A percentile compares a stretch with the other conserved stretches of the same genome.
These are phyloP conservation scores for Hymenoscyphus infarciens DNA, from an alignment of 2,329 filamentous ascomycete genomes.

Conservation along the genomic window DNA sequence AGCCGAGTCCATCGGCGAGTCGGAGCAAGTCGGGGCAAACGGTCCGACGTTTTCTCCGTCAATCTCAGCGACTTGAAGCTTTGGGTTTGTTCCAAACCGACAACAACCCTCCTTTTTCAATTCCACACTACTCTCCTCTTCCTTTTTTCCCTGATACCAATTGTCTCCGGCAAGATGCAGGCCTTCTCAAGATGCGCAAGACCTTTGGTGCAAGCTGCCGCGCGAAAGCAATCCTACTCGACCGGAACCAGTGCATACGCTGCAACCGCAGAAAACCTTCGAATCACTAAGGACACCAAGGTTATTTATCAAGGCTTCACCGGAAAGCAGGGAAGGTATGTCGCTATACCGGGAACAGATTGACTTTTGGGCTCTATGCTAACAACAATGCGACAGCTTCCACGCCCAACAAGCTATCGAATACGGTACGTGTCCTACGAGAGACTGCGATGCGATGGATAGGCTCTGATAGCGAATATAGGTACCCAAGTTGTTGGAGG, in stretches of 20 bases:
- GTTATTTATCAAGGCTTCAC: constrained; percentile 97
- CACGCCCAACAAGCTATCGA: constrained; percentile 97
- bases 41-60: constrained; percentile 1
- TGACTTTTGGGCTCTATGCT: constrained; percentile 19
- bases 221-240: constrained; percentile 73
- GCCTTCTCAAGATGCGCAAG: constrained; percentile 70
- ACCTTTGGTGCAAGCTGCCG: constrained; percentile 64
- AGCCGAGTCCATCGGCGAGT: background rate
- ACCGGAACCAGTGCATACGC: constrained; percentile 67
- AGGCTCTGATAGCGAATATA: constrained; percentile 40
- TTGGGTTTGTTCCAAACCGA: background rate
- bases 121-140: constrained; percentile 18
- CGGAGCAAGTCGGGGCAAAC: background rate
- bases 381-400: constrained; percentile 61
- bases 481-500: constrained; percentile 97
- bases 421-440: constrained; percentile 65
- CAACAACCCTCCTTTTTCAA: constrained; percentile 14
- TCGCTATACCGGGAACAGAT: constrained; percentile 31
- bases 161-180: constrained; percentile 64
- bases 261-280: constrained; percentile 77
- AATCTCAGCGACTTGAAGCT: background rate
- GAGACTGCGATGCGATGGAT: constrained; percentile 13
- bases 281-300: constrained; percentile 90
- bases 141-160: constrained; percentile 29
- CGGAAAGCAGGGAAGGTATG: constrained; percentile 91